Base-by-base conservation (phyloP, 768 basidiomycete species). In the Tylopilus intermedius region DNA sequence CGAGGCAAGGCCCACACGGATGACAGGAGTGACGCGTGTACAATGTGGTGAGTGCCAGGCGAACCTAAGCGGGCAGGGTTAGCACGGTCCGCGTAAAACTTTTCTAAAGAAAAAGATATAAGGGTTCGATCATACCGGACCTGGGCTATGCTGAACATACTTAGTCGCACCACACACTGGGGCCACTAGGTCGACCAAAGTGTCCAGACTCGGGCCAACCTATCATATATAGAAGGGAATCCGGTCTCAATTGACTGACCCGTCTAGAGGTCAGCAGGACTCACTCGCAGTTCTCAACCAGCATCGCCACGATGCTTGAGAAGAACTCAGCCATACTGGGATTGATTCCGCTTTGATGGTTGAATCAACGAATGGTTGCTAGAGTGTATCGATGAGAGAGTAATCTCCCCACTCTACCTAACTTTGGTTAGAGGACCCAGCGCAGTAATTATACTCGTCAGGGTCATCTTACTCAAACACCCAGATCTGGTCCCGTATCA, bases 101-200 rank as follows among this genome's bases (percentile, higher is more conserved):
- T 50, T 40, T 58, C 60, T 59, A 57, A 59, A 61, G 54, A 43
- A 56, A 46, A 38, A 18, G 2, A 50, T 24, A 33, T 26, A 53
- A 49, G 53, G 40, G 49, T 67, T 70, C 67, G 68, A 66, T 67
- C 64, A 66, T 44, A 58, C 47, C 65, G 65, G 65, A 58, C 13
- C 30, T 54, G 50, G 67, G 68, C 67, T 60, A 64, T 68, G 67
- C 64, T n/a, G 5, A 32, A 53, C 49, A 61, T 57, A 62, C 51
- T 59, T 53, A 24, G 56, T 57, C 39, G 24, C 40, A 46, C 42
- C 45, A 58, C 56, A 52, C 53, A 49, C 43, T 14, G 18, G 2
- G 45, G 33, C 46, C 57, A 46, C 33, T 40, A 14, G 48, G 42
- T 21, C 24, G 27, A 32, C 62, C 55, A 42, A 51, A 21, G 22